Evolutionary conservation across 441 rosid genomes (phyloP).

Genomic region (Syzygium syzygioides): DNA sequence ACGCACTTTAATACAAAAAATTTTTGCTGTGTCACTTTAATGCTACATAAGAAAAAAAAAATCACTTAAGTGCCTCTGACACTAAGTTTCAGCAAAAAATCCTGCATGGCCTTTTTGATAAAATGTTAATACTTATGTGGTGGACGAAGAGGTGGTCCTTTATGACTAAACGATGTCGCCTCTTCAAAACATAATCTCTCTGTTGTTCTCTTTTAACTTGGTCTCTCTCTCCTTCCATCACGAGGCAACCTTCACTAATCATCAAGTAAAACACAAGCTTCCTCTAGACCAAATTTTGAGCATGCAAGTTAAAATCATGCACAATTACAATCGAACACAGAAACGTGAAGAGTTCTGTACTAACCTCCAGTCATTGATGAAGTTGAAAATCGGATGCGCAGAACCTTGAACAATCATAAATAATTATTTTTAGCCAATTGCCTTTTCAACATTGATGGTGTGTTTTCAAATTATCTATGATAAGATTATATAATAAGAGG

Average conservation of each 20-base stretch:
- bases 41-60: not conserved
- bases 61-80: not conserved
- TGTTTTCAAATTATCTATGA: too few relatives aligned
- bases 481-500: too few relatives aligned
- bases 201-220: not conserved
- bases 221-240: not conserved
- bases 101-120: too few relatives aligned
- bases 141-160: not conserved
- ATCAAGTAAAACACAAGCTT: not conserved
- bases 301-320: too few relatives aligned
- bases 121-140: not conserved
- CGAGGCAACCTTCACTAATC: not conserved
- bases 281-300: not conserved
- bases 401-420: too few relatives aligned
- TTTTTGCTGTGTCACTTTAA: not conserved
- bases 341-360: too few relatives aligned
- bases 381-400: too few relatives aligned
- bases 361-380: too few relatives aligned
- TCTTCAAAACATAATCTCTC: not conserved
- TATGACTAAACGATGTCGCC: not conserved
- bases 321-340: too few relatives aligned
- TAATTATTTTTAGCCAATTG: too few relatives aligned
- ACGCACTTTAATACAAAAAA: not conserved
- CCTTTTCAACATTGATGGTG: too few relatives aligned
- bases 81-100: not conserved